Percentiles rank a stretch among this genome's conserved stretches.
Evolutionary conservation across 2,329 filamentous ascomycete species (phyloP).

Genomic region (Aspergillus sp.): DNA sequence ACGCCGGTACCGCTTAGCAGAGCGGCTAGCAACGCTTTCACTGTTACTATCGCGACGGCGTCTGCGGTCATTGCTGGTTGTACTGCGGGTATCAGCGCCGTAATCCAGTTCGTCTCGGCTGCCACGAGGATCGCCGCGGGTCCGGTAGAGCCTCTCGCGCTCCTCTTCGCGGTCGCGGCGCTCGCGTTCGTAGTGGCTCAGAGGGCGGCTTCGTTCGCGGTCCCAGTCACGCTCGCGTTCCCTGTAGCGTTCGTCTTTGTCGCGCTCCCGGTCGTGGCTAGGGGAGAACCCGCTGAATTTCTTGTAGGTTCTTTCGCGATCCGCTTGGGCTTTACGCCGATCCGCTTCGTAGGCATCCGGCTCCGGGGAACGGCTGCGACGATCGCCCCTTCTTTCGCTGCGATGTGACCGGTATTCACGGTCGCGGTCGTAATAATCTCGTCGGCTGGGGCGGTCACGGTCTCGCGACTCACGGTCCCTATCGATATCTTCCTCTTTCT

Average conservation of each 20-base stretch:
- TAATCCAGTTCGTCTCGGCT: constrained; percentile 85
- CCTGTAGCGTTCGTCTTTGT: constrained; percentile 20
- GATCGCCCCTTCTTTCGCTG: constrained; percentile 35
- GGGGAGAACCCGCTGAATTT: constrained; percentile 60
- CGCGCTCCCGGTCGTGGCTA: constrained; percentile 28
- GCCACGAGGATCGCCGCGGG: constrained; percentile 68
- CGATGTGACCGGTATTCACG: constrained; percentile 47
- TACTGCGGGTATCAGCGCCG: constrained; percentile 57
- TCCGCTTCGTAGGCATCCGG: constrained; percentile 92
- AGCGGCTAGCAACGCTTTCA: constrained; percentile 49
- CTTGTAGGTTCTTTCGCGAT: constrained; percentile 86
- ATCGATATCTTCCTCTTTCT: constrained; percentile 78
- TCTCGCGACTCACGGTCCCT: constrained; percentile 43
- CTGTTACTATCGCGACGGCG: constrained; percentile 71
- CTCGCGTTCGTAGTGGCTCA: constrained; percentile 63
- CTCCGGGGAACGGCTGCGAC: constrained; percentile 81
- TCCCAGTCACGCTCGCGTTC: constrained; percentile 28
- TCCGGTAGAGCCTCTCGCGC: constrained; percentile 75
- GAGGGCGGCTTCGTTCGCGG: constrained; percentile 23
- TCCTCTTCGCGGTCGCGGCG: constrained; percentile 82
- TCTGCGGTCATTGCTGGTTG: constrained; percentile 58
- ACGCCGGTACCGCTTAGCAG: constrained; percentile 49
- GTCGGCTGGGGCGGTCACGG: constrained; percentile 42
- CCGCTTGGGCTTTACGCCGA: constrained; percentile 82
- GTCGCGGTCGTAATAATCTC: constrained; percentile 47